A percentile compares a stretch with the other conserved stretches of the same genome.
Conservation (phyloP, 768 basidiomycete species). For the Peribolospora baueri region DNA sequence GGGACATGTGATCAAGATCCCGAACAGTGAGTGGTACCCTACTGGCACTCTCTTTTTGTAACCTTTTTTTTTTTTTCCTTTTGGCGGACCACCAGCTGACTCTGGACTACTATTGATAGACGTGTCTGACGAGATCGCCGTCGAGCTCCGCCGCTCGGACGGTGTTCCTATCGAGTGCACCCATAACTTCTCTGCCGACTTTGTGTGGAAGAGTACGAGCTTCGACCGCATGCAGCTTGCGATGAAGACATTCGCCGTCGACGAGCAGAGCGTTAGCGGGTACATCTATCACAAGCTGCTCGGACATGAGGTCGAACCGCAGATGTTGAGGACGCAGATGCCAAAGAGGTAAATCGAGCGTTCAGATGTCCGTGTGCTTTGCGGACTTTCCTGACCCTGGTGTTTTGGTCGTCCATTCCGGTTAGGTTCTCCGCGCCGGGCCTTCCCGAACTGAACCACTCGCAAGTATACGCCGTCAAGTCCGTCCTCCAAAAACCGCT, state of each 20-base stretch:
- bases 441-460: conserved; percentile 93
- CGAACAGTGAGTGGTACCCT: conserved; percentile 49
- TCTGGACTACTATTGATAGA: conserved; percentile 28
- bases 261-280: conserved; percentile 96
- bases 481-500: conserved; percentile 94
- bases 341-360: conserved; percentile 39
- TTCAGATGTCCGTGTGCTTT: no score
- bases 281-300: conserved; percentile 98
- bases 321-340: conserved; percentile 55
- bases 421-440: conserved; percentile 71
- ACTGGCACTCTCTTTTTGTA: background rate
- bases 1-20: conserved; percentile 95
- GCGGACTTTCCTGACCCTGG: background rate
- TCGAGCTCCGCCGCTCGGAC: conserved; percentile 72
- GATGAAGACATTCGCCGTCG: conserved; percentile 98
- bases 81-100: background rate
- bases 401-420: background rate
- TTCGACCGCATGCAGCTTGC: conserved; percentile 98
- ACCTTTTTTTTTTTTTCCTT: background rate
- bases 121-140: conserved; percentile 88
- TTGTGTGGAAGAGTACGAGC: conserved; percentile 99
- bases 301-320: conserved; percentile 87
- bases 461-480: conserved; percentile 99
- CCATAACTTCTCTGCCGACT: conserved; percentile 89
- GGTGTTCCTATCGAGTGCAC: conserved; percentile 84